These are phyloP conservation scores for Clavariopsis aquatica DNA, from an alignment of 495 filamentous ascomycete species.

Conservation along the genomic window DNA sequence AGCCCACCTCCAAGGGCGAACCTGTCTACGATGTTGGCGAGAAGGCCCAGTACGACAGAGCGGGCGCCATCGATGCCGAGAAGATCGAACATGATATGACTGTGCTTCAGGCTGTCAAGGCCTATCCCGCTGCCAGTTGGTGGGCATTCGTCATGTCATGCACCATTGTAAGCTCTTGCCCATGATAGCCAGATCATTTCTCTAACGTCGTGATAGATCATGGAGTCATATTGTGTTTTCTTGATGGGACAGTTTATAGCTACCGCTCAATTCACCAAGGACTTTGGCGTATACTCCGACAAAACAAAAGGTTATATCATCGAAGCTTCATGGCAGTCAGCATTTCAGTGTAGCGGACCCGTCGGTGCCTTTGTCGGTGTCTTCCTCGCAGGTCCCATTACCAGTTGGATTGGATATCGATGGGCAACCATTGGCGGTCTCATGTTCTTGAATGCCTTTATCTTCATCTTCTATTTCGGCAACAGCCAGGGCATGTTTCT, in stretches of 20 bases:
- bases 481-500: conserved; percentile 48
- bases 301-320: conserved; percentile 41
- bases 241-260: conserved; percentile 20
- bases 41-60: conserved; percentile 52
- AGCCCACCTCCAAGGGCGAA: conserved; percentile 41
- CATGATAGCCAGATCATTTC: conserved; percentile 1
- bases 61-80: conserved; percentile 52
- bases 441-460: conserved; percentile 51
- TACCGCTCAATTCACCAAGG: neutral
- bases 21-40: conserved; percentile 49
- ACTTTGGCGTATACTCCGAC: conserved; percentile 7
- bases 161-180: conserved; percentile 53
- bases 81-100: conserved; percentile 51
- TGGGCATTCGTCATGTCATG: conserved; percentile 57
- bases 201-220: conserved; percentile 10
- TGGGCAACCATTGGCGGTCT: conserved; percentile 49
- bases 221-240: conserved; percentile 23
- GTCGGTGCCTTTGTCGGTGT: conserved; percentile 51
- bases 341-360: conserved; percentile 50
- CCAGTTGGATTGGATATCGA: conserved; percentile 53
- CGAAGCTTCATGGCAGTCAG: conserved; percentile 50
- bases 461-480: conserved; percentile 54
- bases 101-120: conserved; percentile 51
- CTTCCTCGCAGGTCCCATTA: conserved; percentile 51
- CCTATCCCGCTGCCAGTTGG: conserved; percentile 52